phyloP scores from a whole-genome alignment of 495 filamentous ascomycete genomes.

The Lentithecium fluviatile region DNA sequence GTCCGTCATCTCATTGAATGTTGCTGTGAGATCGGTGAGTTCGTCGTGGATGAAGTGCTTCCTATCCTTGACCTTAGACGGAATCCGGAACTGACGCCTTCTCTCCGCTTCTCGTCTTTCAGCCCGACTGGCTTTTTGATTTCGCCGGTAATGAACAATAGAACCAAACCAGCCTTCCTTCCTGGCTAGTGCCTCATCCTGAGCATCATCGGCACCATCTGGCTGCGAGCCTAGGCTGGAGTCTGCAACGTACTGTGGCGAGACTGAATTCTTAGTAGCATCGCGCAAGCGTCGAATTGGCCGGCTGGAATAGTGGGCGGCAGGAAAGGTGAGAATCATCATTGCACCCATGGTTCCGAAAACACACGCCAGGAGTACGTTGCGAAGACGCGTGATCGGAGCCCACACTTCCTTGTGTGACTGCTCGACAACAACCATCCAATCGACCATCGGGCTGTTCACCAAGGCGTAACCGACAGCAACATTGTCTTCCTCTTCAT shows the following conservation, averaged over 20 bases:
- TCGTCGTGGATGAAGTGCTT: conserved; percentile 80
- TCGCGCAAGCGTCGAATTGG: conserved; percentile 75
- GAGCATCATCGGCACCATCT: conserved; percentile 41
- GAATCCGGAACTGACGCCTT: conserved; percentile 72
- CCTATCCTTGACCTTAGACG: conserved; percentile 71
- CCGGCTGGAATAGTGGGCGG: conserved; percentile 74
- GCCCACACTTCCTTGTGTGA: conserved; percentile 67
- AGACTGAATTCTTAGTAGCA: conserved; percentile 74
- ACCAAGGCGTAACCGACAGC: conserved; percentile 72
- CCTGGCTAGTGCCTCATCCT: conserved; percentile 37
- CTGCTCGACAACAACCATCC: conserved; percentile 81
- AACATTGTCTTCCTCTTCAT: conserved; percentile 64
- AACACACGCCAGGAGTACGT: conserved; percentile 77
- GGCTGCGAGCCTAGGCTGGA: conserved; percentile 42
- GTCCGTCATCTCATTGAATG: conserved; percentile 93
- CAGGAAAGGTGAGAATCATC: conserved; percentile 65
- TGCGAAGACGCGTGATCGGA: conserved; percentile 70
- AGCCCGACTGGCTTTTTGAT: conserved; percentile 36
- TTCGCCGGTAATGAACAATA: conserved; percentile 39
- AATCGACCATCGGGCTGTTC: conserved; percentile 64
- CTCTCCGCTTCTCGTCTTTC: conserved; percentile 45
- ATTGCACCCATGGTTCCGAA: conserved; percentile 75
- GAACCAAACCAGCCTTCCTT: conserved; percentile 49
- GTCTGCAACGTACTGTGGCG: conserved; percentile 56
- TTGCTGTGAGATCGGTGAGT: conserved; percentile 78